Conservation (phyloP, 768 basidiomycete genomes). For the Mycena rosella region DNA sequence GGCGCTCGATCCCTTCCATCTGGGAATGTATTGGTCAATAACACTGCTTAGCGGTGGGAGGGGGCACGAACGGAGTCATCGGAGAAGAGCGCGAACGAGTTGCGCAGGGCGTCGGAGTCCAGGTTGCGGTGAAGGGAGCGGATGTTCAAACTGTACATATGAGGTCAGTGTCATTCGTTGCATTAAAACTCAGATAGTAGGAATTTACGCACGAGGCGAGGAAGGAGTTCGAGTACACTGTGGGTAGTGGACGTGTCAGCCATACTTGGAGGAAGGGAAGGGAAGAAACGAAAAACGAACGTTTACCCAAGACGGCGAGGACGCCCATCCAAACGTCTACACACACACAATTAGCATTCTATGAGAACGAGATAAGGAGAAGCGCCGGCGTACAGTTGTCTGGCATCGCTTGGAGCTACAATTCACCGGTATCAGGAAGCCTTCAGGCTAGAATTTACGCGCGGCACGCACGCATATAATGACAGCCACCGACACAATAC, state of each 20-base stretch:
- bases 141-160: conserved; percentile 4
- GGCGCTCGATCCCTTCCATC: neutral
- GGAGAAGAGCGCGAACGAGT: conserved; percentile 15
- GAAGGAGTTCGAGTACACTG: conserved; percentile 48
- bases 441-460: neutral
- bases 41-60: neutral
- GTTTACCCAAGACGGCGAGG: conserved; percentile 43
- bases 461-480: conserved; percentile 38
- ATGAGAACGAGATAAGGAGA: neutral
- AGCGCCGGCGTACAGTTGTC: conserved; percentile 32
- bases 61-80: conserved; percentile 10
- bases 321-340: conserved; percentile 45
- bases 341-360: neutral
- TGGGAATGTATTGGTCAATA: neutral
- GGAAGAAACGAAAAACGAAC: conserved; percentile 30
- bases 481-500: conserved; percentile 41
- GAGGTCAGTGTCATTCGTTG: neutral
- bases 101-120: neutral
- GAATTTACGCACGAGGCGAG: conserved; percentile 30
- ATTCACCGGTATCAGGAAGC: neutral
- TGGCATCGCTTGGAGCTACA: conserved; percentile 42
- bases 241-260: neutral
- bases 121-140: conserved; percentile 11
- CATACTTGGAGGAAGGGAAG: neutral
- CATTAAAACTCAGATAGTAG: neutral